These are phyloP conservation scores for Aspergillus cejpii DNA, from an alignment of 2,329 filamentous ascomycete species.

Conservation along the genomic window DNA sequence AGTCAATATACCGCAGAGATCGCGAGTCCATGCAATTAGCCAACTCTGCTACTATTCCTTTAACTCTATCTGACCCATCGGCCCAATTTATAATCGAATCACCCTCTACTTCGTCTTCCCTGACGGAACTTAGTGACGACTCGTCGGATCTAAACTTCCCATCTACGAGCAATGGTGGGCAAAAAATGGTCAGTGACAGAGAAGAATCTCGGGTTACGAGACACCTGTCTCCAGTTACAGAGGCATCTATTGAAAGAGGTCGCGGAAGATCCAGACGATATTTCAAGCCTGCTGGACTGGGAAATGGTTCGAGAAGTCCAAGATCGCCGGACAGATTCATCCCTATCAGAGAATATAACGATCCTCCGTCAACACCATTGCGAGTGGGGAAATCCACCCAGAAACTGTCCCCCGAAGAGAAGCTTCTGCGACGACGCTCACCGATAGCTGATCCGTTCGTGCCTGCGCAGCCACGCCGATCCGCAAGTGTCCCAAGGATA, in stretches of 20 bases:
- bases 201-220: not conserved
- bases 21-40: not conserved
- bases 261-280: constrained; percentile 14
- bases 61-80: not conserved
- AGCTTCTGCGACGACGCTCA: constrained; percentile 39
- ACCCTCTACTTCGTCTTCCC: not conserved
- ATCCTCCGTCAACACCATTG: constrained; percentile 45
- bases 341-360: constrained; percentile 40
- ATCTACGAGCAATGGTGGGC: not conserved
- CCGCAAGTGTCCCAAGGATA: constrained; percentile 11
- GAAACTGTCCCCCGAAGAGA: constrained; percentile 44
- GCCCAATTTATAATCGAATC: not conserved
- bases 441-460: constrained; percentile 50
- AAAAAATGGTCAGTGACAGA: not conserved
- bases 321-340: constrained; percentile 55
- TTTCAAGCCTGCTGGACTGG: constrained; percentile 7
- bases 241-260: constrained; percentile 8
- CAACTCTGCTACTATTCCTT: not conserved
- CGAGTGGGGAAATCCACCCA: constrained; percentile 46
- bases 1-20: not conserved
- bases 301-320: constrained; percentile 16
- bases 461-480: constrained; percentile 30
- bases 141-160: not conserved
- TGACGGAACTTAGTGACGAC: not conserved
- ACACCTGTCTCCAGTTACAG: not conserved